A percentile compares a stretch with the other conserved stretches of the same genome.
Conservation (phyloP, 192 early-diverging fungal species). For the Coemansia pectinata region DNA sequence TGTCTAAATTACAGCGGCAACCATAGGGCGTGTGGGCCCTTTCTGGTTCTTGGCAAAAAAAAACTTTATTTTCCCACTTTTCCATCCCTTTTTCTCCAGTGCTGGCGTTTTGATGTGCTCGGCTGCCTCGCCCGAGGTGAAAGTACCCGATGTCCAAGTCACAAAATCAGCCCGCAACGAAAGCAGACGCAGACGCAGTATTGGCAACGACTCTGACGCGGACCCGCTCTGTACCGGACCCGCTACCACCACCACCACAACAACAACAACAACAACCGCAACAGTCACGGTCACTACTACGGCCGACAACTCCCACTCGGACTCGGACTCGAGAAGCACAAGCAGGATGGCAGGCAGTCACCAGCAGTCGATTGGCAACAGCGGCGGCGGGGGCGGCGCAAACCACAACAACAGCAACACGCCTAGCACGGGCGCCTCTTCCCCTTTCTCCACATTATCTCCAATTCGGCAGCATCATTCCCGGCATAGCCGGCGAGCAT, state of each 20-base stretch:
- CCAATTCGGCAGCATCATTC: constrained; percentile 3
- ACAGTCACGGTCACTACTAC: background rate
- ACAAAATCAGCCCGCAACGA: constrained; percentile 16
- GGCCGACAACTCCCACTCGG: background rate
- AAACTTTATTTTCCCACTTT: background rate
- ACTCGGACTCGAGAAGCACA: constrained; percentile 1
- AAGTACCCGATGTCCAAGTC: constrained; percentile 38
- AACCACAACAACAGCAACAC: constrained; percentile 3
- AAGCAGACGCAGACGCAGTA: constrained; percentile 23
- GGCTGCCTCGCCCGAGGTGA: constrained; percentile 42
- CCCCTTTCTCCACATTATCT: constrained; percentile 9
- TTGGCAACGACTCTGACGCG: constrained; percentile 1
- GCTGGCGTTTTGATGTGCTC: constrained; percentile 37
- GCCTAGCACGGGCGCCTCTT: constrained; percentile 7
- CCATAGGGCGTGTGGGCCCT: constrained; percentile 6
- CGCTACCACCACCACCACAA: background rate
- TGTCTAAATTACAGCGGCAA: constrained; percentile 1
- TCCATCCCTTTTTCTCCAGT: background rate
- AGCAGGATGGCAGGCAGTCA: constrained; percentile 1
- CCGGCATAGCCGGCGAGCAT: constrained; percentile 5
- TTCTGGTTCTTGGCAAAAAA: background rate
- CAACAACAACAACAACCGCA: background rate
- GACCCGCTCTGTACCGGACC: background rate
- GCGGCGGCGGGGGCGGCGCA: background rate
- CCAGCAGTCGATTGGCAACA: background rate